phyloP scores from a whole-genome alignment of 1,139 yeast genomes.

The Debaryomycetaceae sp. region DNA sequence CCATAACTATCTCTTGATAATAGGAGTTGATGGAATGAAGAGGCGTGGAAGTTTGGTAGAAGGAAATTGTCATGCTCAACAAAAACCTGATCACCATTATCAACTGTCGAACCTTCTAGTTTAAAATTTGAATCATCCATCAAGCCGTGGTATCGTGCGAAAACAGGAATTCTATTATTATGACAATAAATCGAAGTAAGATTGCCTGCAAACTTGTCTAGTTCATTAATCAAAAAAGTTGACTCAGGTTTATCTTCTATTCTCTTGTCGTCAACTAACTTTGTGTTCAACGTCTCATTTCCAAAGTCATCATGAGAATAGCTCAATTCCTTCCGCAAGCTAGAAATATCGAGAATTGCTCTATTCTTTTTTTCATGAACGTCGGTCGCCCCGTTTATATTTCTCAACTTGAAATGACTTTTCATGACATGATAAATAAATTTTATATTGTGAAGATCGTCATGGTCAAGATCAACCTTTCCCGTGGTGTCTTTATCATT shows the following conservation, averaged over 20 bases:
- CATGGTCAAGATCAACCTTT: slow-evolving; percentile 10
- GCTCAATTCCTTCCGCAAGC: slow-evolving; percentile 6
- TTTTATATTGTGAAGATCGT: slow-evolving; percentile 33
- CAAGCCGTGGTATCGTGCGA: slow-evolving; percentile 3
- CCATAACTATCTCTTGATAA: slow-evolving; percentile 35
- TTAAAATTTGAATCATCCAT: not conserved
- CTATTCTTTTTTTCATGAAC: slow-evolving; percentile 5
- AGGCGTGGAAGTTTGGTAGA: slow-evolving; percentile 34
- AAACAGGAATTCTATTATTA: slow-evolving; percentile 25
- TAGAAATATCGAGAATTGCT: slow-evolving; percentile 5
- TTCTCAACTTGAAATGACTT: slow-evolving; percentile 31
- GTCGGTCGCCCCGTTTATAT: slow-evolving; percentile 27
- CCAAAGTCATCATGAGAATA: slow-evolving; percentile 4
- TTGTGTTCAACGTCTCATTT: slow-evolving; percentile 9
- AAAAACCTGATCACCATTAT: slow-evolving; percentile 22
- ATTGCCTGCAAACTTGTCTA: slow-evolving; percentile 22
- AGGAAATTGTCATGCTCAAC: slow-evolving; percentile 36
- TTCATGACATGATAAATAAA: slow-evolving; percentile 29
- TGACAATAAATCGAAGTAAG: slow-evolving; percentile 23
- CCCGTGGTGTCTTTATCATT: not conserved
- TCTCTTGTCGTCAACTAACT: slow-evolving; percentile 3
- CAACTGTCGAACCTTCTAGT: slow-evolving; percentile 2
- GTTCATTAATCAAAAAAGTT: slow-evolving; percentile 24
- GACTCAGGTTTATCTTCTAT: slow-evolving; percentile 8
- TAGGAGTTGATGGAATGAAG: slow-evolving; percentile 32